Conservation (phyloP, 2,329 filamentous ascomycete genomes). For the Neofusicoccum kwambonambiense region DNA sequence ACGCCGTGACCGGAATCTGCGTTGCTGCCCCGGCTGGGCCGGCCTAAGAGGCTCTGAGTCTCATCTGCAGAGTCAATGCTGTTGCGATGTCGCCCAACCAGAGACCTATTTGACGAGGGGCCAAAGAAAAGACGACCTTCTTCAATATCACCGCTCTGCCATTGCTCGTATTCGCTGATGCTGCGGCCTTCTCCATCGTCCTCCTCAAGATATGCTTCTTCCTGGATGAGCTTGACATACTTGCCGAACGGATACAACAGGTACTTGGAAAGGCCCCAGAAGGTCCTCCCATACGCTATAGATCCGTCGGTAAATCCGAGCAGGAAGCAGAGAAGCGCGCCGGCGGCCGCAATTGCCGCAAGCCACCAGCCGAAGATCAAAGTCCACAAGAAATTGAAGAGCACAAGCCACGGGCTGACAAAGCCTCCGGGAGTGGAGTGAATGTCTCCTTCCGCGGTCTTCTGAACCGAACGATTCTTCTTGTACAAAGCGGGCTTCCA, state of each 20-base stretch:
- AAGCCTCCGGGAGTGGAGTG: slow-evolving; percentile 88
- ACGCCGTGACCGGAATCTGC: slow-evolving; percentile 33
- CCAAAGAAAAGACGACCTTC: slow-evolving; percentile 96
- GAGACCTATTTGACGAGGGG: slow-evolving; percentile 68
- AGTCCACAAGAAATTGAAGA: slow-evolving; percentile 91
- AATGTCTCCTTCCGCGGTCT: slow-evolving; percentile 93
- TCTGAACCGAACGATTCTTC: slow-evolving; percentile 93
- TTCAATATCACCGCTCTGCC: slow-evolving; percentile 96
- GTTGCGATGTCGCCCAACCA: slow-evolving; percentile 80
- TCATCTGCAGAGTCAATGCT: slow-evolving; percentile 89
- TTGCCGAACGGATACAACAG: slow-evolving; percentile 96
- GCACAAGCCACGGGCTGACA: slow-evolving; percentile 78
- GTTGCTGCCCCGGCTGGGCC: slow-evolving; percentile 54
- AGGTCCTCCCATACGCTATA: slow-evolving; percentile 78
- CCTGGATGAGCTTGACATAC: slow-evolving; percentile 88
- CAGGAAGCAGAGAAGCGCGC: slow-evolving; percentile 74
- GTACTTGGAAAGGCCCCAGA: slow-evolving; percentile 82
- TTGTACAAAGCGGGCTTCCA: slow-evolving; percentile 99
- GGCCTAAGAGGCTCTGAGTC: slow-evolving; percentile 82
- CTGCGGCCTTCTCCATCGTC: slow-evolving; percentile 94
- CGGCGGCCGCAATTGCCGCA: slow-evolving; percentile 69
- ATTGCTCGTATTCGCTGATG: slow-evolving; percentile 98
- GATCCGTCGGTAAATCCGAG: slow-evolving; percentile 77
- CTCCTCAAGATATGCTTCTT: slow-evolving; percentile 91
- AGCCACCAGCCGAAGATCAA: slow-evolving; percentile 96